Conservation (phyloP, 1,284 basidiomycete genomes). For the Entoloma clypeatum region DNA sequence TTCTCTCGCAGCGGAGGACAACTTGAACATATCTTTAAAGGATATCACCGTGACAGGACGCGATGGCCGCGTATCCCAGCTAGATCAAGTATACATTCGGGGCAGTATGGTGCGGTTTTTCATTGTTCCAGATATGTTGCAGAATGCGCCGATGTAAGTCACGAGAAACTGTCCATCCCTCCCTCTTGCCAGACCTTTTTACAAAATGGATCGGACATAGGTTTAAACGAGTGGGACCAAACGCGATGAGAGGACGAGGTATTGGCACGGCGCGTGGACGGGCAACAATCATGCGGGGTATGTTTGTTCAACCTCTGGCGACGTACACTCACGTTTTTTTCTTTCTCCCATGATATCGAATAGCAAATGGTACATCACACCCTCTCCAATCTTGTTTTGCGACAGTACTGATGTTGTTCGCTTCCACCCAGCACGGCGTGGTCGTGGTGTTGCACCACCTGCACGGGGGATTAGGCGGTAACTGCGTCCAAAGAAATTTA, state of each 20-base stretch:
- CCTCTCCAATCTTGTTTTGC: conserved; percentile 5
- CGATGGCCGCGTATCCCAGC: conserved; percentile 97
- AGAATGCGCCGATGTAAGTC: conserved; percentile 97
- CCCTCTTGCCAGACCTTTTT: conserved; percentile 3
- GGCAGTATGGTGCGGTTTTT: conserved; percentile 98
- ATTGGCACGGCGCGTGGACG: conserved; percentile 97
- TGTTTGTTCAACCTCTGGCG: conserved; percentile 23
- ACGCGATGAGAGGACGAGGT: conserved; percentile 98
- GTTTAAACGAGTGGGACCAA: conserved; percentile 98
- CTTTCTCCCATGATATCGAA: too few species aligned
- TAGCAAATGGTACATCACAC: conserved; percentile 57
- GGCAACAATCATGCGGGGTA: conserved; percentile 93
- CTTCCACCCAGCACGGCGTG: conserved; percentile 65
- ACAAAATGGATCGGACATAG: conserved; percentile 40
- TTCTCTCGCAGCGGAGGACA: conserved; percentile 83
- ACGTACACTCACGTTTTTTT: conserved; percentile 12
- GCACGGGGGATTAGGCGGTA: conserved; percentile 76
- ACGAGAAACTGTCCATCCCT: conserved; percentile 14
- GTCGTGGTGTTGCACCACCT: conserved; percentile 68
- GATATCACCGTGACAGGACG: conserved; percentile 98
- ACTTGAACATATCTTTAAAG: conserved; percentile 93
- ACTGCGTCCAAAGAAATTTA: conserved; percentile 29
- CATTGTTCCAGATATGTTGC: conserved; percentile 99
- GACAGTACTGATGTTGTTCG: conserved; percentile 15
- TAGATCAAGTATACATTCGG: conserved; percentile 98